A percentile compares a stretch with the other conserved stretches of the same genome.
phyloP scores from a whole-genome alignment of 352 stramenopile genomes.

The Elongisporangium anandrum region DNA sequence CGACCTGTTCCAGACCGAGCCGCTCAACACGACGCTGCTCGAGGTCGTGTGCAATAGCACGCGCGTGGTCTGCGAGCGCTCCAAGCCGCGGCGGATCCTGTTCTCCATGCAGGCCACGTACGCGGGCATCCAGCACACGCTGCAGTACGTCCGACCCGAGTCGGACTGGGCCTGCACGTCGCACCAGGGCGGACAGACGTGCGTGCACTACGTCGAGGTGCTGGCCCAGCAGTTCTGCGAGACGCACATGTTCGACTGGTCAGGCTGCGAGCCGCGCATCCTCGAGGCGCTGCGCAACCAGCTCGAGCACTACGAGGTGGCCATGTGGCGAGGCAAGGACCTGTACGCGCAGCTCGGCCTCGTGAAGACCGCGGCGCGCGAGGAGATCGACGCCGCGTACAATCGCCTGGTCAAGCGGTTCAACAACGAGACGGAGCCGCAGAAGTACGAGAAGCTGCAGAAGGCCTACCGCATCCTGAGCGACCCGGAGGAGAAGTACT shows the following conservation, averaged over 20 bases:
- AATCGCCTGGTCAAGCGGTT: constrained; percentile 79
- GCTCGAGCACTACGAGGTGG: constrained; percentile 66
- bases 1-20: constrained; percentile 77
- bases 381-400: constrained; percentile 79
- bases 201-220: constrained; percentile 73
- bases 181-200: constrained; percentile 47
- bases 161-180: constrained; percentile 71
- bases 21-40: constrained; percentile 68
- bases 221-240: constrained; percentile 56
- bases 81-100: constrained; percentile 53
- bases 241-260: constrained; percentile 74
- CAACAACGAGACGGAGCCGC: constrained; percentile 81
- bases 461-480: constrained; percentile 75
- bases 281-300: constrained; percentile 54
- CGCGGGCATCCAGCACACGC: constrained; percentile 51
- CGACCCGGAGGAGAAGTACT: constrained; percentile 82
- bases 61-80: constrained; percentile 50
- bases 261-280: constrained; percentile 42
- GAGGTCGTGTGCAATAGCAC: constrained; percentile 72
- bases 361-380: constrained; percentile 55
- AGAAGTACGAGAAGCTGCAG: constrained; percentile 81
- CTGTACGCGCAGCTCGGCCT: constrained; percentile 79
- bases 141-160: constrained; percentile 76
- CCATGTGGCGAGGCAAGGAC: constrained; percentile 76
- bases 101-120: constrained; percentile 83